A percentile compares a stretch with the other conserved stretches of the same genome.
Conservation (phyloP, 2,329 filamentous ascomycete genomes). For the Aspergillus latus region DNA sequence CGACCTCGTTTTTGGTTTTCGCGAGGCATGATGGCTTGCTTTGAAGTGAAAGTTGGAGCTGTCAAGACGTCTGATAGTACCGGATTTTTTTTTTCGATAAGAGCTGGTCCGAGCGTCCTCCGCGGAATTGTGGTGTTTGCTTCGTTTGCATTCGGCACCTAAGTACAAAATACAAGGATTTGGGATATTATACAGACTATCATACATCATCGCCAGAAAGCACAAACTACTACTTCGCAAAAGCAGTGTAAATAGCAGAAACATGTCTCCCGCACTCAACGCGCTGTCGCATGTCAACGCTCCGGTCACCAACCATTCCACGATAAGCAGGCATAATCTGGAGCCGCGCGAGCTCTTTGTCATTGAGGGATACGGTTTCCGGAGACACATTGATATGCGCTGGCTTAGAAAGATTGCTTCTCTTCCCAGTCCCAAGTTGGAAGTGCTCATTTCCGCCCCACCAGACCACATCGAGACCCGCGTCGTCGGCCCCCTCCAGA, state of each 20-base stretch:
- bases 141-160: conserved; percentile 29
- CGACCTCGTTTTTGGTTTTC: conserved; percentile 50
- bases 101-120: conserved; percentile 38
- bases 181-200: conserved; percentile 9
- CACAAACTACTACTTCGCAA: conserved; percentile 34
- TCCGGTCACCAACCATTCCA: conserved; percentile 67
- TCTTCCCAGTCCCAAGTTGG: conserved; percentile 87
- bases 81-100: conserved; percentile 34
- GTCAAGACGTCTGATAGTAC: conserved; percentile 6
- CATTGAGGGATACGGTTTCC: conserved; percentile 60
- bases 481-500: conserved; percentile 72
- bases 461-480: conserved; percentile 83
- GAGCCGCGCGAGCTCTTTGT: conserved; percentile 68
- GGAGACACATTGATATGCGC: conserved; percentile 76
- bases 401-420: conserved; percentile 75
- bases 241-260: conserved; percentile 76
- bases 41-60: not conserved
- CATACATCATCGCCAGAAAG: conserved; percentile 16
- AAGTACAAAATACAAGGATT: no score
- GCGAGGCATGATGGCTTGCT: conserved; percentile 42
- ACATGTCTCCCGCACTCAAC: conserved; percentile 83
- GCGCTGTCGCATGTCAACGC: conserved; percentile 76
- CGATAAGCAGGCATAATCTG: conserved; percentile 76
- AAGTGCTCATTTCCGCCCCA: conserved; percentile 96
- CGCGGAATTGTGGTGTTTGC: conserved; percentile 27